A percentile compares a stretch with the other conserved stretches of the same genome.
These are phyloP conservation scores for Lichenothelia convexa DNA, from an alignment of 495 filamentous ascomycete species.

Conservation along the genomic window DNA sequence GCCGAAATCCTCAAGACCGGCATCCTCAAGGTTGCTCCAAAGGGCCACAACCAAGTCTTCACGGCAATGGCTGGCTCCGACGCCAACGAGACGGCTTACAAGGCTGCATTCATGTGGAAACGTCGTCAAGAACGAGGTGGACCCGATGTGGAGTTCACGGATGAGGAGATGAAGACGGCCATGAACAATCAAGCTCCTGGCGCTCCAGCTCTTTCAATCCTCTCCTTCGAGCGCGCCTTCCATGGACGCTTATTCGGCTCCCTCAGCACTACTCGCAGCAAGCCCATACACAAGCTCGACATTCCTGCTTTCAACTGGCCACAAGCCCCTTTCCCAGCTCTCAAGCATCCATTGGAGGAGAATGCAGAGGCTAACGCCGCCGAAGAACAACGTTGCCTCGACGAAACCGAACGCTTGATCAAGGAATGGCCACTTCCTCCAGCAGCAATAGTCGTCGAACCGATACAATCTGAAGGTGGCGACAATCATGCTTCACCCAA, in stretches of 20 bases:
- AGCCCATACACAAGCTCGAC: constrained; percentile 96
- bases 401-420: constrained; percentile 77
- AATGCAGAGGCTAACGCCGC: constrained; percentile 63
- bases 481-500: constrained; percentile 93
- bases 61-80: constrained; percentile 91
- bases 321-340: constrained; percentile 72
- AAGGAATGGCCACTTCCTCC: constrained; percentile 71
- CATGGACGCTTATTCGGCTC: constrained; percentile 90
- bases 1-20: constrained; percentile 68
- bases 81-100: constrained; percentile 98
- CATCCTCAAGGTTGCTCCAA: constrained; percentile 74
- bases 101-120: constrained; percentile 96
- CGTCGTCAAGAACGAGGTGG: constrained; percentile 80
- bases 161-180: constrained; percentile 53
- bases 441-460: constrained; percentile 78
- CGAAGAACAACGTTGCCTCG: constrained; percentile 72
- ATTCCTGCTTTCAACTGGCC: constrained; percentile 99
- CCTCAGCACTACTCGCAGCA: constrained; percentile 83
- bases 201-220: constrained; percentile 68
- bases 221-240: constrained; percentile 87
- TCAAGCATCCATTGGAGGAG: constrained; percentile 83
- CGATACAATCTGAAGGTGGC: constrained; percentile 94
- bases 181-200: constrained; percentile 82
- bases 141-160: constrained; percentile 60
- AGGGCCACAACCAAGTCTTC: constrained; percentile 89